These are phyloP conservation scores for Eruca vesicaria DNA, from an alignment of 441 rosid species.

Conservation along the genomic window DNA sequence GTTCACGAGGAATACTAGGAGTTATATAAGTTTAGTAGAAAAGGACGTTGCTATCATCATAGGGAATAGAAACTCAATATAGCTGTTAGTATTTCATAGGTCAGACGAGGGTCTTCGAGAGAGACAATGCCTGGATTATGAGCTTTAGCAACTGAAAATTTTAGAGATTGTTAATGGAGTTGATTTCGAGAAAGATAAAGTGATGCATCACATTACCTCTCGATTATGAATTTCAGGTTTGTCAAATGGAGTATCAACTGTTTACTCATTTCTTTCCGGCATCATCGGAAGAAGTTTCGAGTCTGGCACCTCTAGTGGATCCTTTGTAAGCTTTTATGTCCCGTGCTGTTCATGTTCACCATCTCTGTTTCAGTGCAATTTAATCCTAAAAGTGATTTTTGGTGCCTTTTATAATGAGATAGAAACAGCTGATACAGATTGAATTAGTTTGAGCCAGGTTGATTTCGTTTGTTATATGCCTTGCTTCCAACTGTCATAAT, in stretches of 20 bases:
- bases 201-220: slow-evolving; percentile 3
- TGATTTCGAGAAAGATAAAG: background rate
- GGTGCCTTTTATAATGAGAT: slow-evolving; percentile 10
- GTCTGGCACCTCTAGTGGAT: slow-evolving; percentile 91
- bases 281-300: slow-evolving; percentile 76
- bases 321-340: slow-evolving; percentile 65
- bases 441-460: background rate
- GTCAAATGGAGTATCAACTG: slow-evolving; percentile 96
- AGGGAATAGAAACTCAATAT: background rate
- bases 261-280: slow-evolving; percentile 95
- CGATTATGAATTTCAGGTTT: slow-evolving; percentile 58
- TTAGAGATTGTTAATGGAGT: slow-evolving; percentile 1
- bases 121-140: slow-evolving; percentile 2
- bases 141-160: slow-evolving; percentile 7
- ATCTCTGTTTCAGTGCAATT: slow-evolving; percentile 15
- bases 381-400: background rate
- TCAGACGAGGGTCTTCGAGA: slow-evolving; percentile 13
- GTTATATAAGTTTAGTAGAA: slow-evolving; percentile 15
- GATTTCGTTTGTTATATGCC: background rate
- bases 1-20: slow-evolving; percentile 7
- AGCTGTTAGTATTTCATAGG: slow-evolving; percentile 5
- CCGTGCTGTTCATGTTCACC: background rate
- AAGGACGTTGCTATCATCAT: background rate
- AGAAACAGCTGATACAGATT: background rate
- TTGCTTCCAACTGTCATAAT: background rate